phyloP scores from a whole-genome alignment of 352 stramenopile genomes.

The Pelagophyceae sp. region DNA sequence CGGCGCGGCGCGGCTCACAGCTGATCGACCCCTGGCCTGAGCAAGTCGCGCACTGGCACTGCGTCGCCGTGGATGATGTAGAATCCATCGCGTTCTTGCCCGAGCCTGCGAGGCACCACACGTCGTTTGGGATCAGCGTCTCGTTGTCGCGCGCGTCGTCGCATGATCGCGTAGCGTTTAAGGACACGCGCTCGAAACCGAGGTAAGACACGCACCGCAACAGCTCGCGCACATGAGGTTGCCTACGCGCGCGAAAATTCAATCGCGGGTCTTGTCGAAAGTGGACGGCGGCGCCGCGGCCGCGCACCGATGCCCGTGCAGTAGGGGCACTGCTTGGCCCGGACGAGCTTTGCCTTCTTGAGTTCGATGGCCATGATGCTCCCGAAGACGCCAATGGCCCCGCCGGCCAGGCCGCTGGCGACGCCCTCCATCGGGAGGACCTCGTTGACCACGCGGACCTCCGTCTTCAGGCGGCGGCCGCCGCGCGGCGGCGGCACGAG shows the following conservation, averaged over 20 bases:
- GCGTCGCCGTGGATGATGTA: background rate
- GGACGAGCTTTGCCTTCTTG: background rate
- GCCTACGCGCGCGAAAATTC: no score
- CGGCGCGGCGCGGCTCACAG: no score
- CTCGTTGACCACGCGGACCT: no score
- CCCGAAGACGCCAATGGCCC: background rate
- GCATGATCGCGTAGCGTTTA: no score
- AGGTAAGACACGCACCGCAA: no score
- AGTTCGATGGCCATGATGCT: conserved; percentile 1
- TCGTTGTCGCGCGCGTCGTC: no score
- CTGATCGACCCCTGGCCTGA: background rate
- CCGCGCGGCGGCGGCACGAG: no score
- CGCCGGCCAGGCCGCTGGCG: background rate
- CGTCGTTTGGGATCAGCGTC: no score
- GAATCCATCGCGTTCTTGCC: background rate
- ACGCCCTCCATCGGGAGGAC: background rate
- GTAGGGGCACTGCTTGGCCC: conserved; percentile 16
- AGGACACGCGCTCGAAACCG: no score
- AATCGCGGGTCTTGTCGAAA: no score
- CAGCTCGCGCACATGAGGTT: background rate
- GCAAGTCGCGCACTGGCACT: background rate
- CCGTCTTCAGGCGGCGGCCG: no score
- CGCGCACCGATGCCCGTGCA: background rate
- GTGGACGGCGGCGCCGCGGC: no score
- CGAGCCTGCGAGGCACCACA: background rate